phyloP scores from a whole-genome alignment of 768 basidiomycete genomes.

The Tubosaeta brunneosetosa region DNA sequence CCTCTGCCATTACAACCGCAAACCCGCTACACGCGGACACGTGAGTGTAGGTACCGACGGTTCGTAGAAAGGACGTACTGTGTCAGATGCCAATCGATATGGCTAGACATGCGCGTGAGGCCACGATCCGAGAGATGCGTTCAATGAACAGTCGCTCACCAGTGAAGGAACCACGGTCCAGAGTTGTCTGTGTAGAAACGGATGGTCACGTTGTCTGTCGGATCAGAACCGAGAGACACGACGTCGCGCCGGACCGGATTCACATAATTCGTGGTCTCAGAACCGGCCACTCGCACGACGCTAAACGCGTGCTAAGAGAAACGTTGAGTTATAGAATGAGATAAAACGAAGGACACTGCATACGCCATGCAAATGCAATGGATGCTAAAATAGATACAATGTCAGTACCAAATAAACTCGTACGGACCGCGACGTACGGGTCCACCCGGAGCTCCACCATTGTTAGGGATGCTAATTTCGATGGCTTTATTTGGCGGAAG shows the following conservation, averaged over 20 bases:
- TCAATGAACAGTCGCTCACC: constrained; percentile 6
- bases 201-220: constrained; percentile 41
- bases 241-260: constrained; percentile 55
- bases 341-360: constrained; percentile 6
- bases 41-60: too few relatives aligned
- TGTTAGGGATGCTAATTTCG: constrained; percentile 36
- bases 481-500: constrained; percentile 41
- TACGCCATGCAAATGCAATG: constrained; percentile 43
- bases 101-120: too few relatives aligned
- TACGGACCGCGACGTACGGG: constrained; percentile 5
- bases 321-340: neutral
- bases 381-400: constrained; percentile 22
- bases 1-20: too few relatives aligned
- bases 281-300: constrained; percentile 38
- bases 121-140: too few relatives aligned
- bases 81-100: too few relatives aligned
- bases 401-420: neutral
- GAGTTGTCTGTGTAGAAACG: constrained; percentile 67
- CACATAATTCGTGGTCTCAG: constrained; percentile 34
- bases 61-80: too few relatives aligned
- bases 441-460: constrained; percentile 6
- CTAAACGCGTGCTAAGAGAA: constrained; percentile 34
- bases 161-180: constrained; percentile 19
- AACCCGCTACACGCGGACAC: too few relatives aligned
- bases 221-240: constrained; percentile 30